A percentile compares a stretch with the other conserved stretches of the same genome.
phyloP scores from a whole-genome alignment of 805 yeast species.

The Sugiyamaella marilandica region DNA sequence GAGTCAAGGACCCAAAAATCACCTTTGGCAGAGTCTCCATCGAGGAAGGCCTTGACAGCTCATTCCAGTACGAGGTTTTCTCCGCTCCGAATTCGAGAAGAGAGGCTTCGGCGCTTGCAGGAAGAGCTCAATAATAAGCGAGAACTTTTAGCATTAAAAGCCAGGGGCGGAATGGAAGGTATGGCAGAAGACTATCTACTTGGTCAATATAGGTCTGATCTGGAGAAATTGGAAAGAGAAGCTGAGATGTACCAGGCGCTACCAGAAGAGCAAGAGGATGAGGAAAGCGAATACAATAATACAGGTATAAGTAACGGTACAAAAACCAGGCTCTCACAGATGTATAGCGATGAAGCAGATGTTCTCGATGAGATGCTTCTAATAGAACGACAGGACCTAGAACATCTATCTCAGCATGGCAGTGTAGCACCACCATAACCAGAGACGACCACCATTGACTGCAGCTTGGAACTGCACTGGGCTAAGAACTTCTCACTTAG shows the following conservation, averaged over 20 bases:
- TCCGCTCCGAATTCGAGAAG: slow-evolving; percentile 1
- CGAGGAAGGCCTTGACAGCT: neutral
- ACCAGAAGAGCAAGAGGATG: slow-evolving; percentile 1
- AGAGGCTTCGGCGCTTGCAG: neutral
- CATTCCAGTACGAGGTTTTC: slow-evolving; percentile 6
- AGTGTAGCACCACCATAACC: no score
- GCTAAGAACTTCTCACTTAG: no score
- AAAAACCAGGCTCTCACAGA: no score
- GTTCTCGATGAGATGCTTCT: slow-evolving; percentile 4
- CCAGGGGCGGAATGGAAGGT: slow-evolving; percentile 12
- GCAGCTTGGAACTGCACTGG: no score
- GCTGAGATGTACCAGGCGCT: slow-evolving; percentile 1
- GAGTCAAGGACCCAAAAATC: neutral
- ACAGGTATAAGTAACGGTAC: no score
- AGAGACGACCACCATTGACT: no score
- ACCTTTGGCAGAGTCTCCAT: slow-evolving; percentile 3
- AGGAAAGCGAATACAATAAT: neutral
- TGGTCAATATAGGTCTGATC: slow-evolving; percentile 2
- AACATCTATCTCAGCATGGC: neutral
- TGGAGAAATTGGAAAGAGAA: slow-evolving; percentile 4
- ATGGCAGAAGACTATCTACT: slow-evolving; percentile 10
- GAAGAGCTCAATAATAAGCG: slow-evolving; percentile 6
- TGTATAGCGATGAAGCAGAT: slow-evolving; percentile 5
- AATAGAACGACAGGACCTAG: slow-evolving; percentile 7
- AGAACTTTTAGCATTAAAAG: slow-evolving; percentile 10